A percentile compares a stretch with the other conserved stretches of the same genome.
These are phyloP conservation scores for Hanseniaspora jakobsenii DNA, from an alignment of 805 yeast species.

Conservation along the genomic window DNA sequence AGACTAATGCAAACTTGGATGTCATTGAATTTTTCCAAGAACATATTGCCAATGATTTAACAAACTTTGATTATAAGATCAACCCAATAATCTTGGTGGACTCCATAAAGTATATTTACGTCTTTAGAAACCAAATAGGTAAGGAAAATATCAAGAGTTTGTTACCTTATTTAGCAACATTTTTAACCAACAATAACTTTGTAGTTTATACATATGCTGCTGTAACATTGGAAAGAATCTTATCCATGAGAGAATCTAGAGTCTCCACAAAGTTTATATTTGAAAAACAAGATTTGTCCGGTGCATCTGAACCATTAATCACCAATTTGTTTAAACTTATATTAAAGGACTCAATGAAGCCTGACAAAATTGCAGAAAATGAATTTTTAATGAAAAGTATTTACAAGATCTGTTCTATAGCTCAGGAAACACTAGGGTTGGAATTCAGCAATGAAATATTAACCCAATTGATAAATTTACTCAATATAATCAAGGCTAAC, in stretches of 20 bases:
- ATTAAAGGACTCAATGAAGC: slow-evolving; percentile 45
- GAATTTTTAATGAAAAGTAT: slow-evolving; percentile 83
- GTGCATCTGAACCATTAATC: slow-evolving; percentile 49
- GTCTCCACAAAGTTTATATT: slow-evolving; percentile 50
- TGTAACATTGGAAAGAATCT: slow-evolving; percentile 76
- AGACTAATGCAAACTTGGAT: slow-evolving; percentile 74
- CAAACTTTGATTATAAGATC: slow-evolving; percentile 32
- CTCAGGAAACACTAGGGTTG: slow-evolving; percentile 54
- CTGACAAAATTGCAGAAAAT: slow-evolving; percentile 89
- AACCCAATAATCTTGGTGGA: slow-evolving; percentile 80
- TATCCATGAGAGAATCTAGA: slow-evolving; percentile 53
- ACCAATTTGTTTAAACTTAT: slow-evolving; percentile 57
- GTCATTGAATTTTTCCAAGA: slow-evolving; percentile 73
- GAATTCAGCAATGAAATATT: slow-evolving; percentile 37
- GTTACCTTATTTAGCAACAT: slow-evolving; percentile 63
- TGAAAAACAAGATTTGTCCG: slow-evolving; percentile 57
- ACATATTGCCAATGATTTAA: slow-evolving; percentile 72
- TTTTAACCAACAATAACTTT: slow-evolving; percentile 52
- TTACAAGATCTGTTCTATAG: slow-evolving; percentile 66
- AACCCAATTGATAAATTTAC: slow-evolving; percentile 55
- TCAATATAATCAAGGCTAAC: slow-evolving; percentile 62
- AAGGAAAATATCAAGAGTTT: slow-evolving; percentile 71
- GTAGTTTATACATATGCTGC: slow-evolving; percentile 91
- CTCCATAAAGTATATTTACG: slow-evolving; percentile 80
- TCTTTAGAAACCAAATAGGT: slow-evolving; percentile 84